These are phyloP conservation scores for Metarhizium brunneum DNA, from an alignment of 2,329 filamentous ascomycete species.

Conservation along the genomic window DNA sequence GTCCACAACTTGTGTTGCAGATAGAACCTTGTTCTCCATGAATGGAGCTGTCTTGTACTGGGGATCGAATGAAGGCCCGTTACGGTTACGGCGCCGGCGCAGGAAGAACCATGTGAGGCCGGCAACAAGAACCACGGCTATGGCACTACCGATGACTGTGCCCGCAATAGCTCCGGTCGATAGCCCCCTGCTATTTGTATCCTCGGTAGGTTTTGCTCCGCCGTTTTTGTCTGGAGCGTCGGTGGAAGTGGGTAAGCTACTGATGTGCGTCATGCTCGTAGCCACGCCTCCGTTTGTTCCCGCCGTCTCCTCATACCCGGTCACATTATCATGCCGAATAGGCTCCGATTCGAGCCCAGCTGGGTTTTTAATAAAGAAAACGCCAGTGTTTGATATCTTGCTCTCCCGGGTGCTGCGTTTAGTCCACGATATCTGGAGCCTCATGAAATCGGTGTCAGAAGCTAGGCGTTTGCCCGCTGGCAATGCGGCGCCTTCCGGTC, in stretches of 20 bases:
- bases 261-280: background rate
- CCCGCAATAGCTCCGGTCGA: slow-evolving; percentile 35
- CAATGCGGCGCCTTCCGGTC: background rate
- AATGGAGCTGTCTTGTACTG: slow-evolving; percentile 25
- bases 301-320: background rate
- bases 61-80: slow-evolving; percentile 12
- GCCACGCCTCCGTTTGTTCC: background rate
- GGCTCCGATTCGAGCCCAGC: background rate
- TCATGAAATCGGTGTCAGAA: slow-evolving; percentile 5
- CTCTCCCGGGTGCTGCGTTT: background rate
- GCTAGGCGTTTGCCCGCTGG: background rate
- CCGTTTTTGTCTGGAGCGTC: background rate
- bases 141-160: slow-evolving; percentile 33
- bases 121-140: slow-evolving; percentile 28
- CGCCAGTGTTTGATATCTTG: slow-evolving; percentile 7
- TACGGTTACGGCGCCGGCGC: slow-evolving; percentile 23
- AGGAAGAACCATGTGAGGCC: slow-evolving; percentile 33
- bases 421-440: slow-evolving; percentile 10
- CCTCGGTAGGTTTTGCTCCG: background rate
- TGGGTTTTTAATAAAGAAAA: slow-evolving; percentile 9
- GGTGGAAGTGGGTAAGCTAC: background rate
- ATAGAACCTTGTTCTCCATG: slow-evolving; percentile 37
- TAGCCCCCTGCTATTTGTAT: slow-evolving; percentile 15
- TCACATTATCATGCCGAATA: background rate
- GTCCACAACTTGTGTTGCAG: slow-evolving; percentile 24